These are phyloP conservation scores for Neonectria coccinea DNA, from an alignment of 2,329 filamentous ascomycete species.

Conservation along the genomic window DNA sequence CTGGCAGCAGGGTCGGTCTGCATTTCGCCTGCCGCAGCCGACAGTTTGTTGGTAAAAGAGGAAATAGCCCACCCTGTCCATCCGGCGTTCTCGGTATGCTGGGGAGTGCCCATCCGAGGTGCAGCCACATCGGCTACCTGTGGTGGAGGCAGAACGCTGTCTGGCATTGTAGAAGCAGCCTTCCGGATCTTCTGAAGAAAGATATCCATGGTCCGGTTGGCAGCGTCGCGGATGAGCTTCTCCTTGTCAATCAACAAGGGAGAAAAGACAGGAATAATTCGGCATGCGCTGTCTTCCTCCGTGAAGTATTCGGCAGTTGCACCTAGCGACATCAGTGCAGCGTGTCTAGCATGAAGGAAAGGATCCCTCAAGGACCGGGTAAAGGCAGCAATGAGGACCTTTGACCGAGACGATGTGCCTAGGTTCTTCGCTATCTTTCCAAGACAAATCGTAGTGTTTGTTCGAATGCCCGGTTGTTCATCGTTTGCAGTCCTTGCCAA, in stretches of 20 bases:
- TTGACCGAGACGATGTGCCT: slow-evolving; percentile 80
- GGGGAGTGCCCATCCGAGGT: slow-evolving; percentile 84
- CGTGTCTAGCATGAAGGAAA: slow-evolving; percentile 93
- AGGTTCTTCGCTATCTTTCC: slow-evolving; percentile 96
- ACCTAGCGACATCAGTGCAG: slow-evolving; percentile 84
- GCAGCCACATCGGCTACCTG: slow-evolving; percentile 63
- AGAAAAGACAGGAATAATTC: slow-evolving; percentile 86
- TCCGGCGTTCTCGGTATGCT: slow-evolving; percentile 64
- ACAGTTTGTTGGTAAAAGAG: slow-evolving; percentile 95
- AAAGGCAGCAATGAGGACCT: slow-evolving; percentile 94
- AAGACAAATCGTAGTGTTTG: slow-evolving; percentile 97
- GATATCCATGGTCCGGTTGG: slow-evolving; percentile 86
- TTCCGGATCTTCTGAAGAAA: slow-evolving; percentile 88
- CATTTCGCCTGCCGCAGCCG: slow-evolving; percentile 87
- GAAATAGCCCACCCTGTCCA: slow-evolving; percentile 99
- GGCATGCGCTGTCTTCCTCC: slow-evolving; percentile 88
- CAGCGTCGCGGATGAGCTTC: slow-evolving; percentile 92
- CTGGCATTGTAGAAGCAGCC: slow-evolving; percentile 80
- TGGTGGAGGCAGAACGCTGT: slow-evolving; percentile 79
- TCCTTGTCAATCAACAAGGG: slow-evolving; percentile 93
- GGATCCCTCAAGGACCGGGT: slow-evolving; percentile 89
- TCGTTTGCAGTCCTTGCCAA: slow-evolving; percentile 97
- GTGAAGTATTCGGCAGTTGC: slow-evolving; percentile 88
- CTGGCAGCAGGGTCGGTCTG: slow-evolving; percentile 65
- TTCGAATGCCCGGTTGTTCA: slow-evolving; percentile 95